Evolutionary conservation across 192 early-diverging fungal genomes (phyloP), one percentile per base, ranked within the genome.

Genomic region (Phycomyces blakesleeanus): DNA sequence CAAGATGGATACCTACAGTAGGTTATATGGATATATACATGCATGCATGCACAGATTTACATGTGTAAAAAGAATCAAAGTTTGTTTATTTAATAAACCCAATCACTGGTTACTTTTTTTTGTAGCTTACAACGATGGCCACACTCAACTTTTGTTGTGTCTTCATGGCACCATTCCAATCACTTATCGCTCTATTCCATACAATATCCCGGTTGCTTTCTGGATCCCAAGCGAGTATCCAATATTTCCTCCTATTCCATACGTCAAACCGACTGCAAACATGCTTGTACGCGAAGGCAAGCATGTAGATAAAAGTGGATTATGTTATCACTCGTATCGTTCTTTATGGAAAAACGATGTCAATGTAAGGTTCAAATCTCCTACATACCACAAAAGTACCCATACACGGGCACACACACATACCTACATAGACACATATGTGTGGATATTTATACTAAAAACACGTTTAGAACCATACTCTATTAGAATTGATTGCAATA

Each of bases 131-230:
- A 78, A 85, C 29, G 74, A 82, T 67, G 81, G 82, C 14, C 75
- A 82, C 56, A 80, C 69, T 8, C 78, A 87, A 66, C 78, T 87
- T 20, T 74, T 95, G 0, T 79, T 97, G 22, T 93, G 88, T 67
- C 77, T 97, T 22, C 83, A 91, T 58, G 96, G 96, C 24, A 96
- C 94, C 0, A 66, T 96, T 7, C 93, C 93, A 2, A 92, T 98
- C 37, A 81, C 83, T 15, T 98, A 90, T 67, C 84, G 86, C 49
- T 86, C 85, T 1, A 77, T 72, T 1, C 81, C 86, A 34, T 96
- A 96, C 77, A 96, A 98, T 71, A 96, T 98, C 51, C 96, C 94
- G 1, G 82, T 98, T 3, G 88, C 85, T 11, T 80, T 94, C 37
- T 96, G 92, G 93, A 74, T 96, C 14, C 94, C 94, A 44, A 82